Evolutionary conservation across 192 early-diverging fungal species (phyloP), one percentile per base, ranked within the genome.

Genomic region (Rhizoclosmatium sp.): DNA sequence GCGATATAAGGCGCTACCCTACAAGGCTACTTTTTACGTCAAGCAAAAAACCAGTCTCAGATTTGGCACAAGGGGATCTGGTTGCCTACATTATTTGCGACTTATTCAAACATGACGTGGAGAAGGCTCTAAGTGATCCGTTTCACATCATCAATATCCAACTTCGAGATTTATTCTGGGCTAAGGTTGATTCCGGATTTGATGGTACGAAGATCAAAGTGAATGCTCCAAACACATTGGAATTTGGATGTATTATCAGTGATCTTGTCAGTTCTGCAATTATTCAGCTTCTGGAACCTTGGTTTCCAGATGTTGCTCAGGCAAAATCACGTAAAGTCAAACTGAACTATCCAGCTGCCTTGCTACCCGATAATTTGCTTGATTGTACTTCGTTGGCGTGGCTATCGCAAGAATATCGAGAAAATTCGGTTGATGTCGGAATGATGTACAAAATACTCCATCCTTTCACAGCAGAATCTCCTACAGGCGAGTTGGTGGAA

Each of bases 381-480:
- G 51, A 71, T 12, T 46, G 19, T 2, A 71, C 23, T 14, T 4
- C 2, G 23, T 5, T 19, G 5, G 48, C 69, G 51, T 71, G 69
- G 69, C 9, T 45, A 16, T 10, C 47, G 12, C 4, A 19, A 71
- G 48, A 49, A 47, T 49, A 2, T 16, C 69, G 69, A 9, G 12
- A 71, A 56, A 49, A 21, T 4, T 14, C 5, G n/a, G n/a, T 56
- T n/a, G 69, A 71, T 49, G 51, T 40, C 9, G 69, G 69, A 4
- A 47, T 31, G 1, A 71, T 71, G 69, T 71, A 47, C 69, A 71
- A 71, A 71, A 58, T 71, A 12, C 12, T 56, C 49, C 10, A 4
- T 7, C 69, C 69, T 9, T 71, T 71, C 51, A 40, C 47, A 56
- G 51, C 69, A 3, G 16, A 54, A 54, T 19, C 69, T 23, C 14